These are phyloP conservation scores for Hypholoma fasciculare DNA, from an alignment of 768 basidiomycete genomes.

Conservation along the genomic window DNA sequence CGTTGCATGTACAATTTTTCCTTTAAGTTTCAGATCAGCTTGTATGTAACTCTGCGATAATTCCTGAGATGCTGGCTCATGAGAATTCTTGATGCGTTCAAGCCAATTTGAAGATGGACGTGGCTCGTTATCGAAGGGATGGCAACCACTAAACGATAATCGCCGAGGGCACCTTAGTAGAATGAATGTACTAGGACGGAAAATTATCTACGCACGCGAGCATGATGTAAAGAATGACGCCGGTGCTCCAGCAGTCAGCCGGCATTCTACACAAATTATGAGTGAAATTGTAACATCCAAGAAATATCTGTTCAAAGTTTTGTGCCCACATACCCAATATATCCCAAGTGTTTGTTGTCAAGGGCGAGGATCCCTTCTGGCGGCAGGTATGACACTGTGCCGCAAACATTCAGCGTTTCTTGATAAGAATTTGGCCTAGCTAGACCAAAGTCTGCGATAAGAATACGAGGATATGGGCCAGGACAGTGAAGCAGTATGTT, in stretches of 20 bases:
- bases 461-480: slow-evolving; percentile 82
- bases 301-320: neutral
- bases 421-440: slow-evolving; percentile 78
- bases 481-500: slow-evolving; percentile 78
- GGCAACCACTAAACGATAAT: slow-evolving; percentile 52
- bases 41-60: slow-evolving; percentile 43
- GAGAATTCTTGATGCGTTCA: slow-evolving; percentile 34
- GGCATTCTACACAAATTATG: slow-evolving; percentile 57
- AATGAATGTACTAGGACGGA: neutral
- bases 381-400: slow-evolving; percentile 85
- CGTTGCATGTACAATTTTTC: slow-evolving; percentile 64
- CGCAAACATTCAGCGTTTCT: slow-evolving; percentile 83
- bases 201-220: slow-evolving; percentile 57
- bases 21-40: slow-evolving; percentile 63
- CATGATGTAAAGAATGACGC: slow-evolving; percentile 82
- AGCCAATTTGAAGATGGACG: slow-evolving; percentile 36
- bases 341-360: slow-evolving; percentile 71
- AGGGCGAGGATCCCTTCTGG: slow-evolving; percentile 83
- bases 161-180: neutral
- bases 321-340: slow-evolving; percentile 42
- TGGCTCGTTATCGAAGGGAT: slow-evolving; percentile 73
- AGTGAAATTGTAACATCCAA: neutral
- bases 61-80: slow-evolving; percentile 26
- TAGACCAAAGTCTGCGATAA: slow-evolving; percentile 86
- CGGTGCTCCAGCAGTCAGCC: slow-evolving; percentile 90